A percentile compares a stretch with the other conserved stretches of the same genome.
Conservation (phyloP, 2,329 filamentous ascomycete genomes). For the Colletotrichum sublineola region DNA sequence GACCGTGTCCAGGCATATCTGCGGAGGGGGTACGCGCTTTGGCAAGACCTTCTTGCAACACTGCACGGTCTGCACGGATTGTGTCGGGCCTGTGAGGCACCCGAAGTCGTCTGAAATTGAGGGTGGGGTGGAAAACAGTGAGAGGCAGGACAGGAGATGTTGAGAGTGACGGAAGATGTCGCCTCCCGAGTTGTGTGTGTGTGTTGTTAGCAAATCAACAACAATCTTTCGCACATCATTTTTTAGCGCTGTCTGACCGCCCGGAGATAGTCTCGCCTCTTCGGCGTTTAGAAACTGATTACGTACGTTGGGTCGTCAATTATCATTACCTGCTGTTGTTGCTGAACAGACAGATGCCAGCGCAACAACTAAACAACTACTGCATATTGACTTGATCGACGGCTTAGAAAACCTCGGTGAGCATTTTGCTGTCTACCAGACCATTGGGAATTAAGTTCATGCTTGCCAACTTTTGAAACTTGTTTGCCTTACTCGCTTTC, state of each 20-base stretch:
- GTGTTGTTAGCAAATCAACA: background rate
- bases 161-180: conserved; percentile 20
- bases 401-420: too few relatives aligned
- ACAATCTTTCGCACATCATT: background rate
- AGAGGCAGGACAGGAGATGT: background rate
- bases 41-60: conserved; percentile 10
- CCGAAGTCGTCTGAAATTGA: conserved; percentile 29
- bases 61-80: conserved; percentile 36
- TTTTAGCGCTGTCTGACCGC: conserved; percentile 2
- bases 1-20: conserved; percentile 50
- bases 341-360: background rate
- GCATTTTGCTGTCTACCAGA: background rate
- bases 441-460: background rate
- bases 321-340: too few relatives aligned
- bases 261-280: conserved; percentile 13
- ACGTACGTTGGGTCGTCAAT: background rate
- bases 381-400: background rate
- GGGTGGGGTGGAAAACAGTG: background rate
- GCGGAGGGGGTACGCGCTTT: conserved; percentile 14
- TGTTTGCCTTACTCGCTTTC: background rate
- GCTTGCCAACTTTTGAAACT: background rate
- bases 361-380: background rate
- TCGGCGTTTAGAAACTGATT: conserved; percentile 18
- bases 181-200: conserved; percentile 1
- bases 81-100: conserved; percentile 13